These are phyloP conservation scores for Cystobasidium ongulense DNA, from an alignment of 768 basidiomycete genomes.

Conservation along the genomic window DNA sequence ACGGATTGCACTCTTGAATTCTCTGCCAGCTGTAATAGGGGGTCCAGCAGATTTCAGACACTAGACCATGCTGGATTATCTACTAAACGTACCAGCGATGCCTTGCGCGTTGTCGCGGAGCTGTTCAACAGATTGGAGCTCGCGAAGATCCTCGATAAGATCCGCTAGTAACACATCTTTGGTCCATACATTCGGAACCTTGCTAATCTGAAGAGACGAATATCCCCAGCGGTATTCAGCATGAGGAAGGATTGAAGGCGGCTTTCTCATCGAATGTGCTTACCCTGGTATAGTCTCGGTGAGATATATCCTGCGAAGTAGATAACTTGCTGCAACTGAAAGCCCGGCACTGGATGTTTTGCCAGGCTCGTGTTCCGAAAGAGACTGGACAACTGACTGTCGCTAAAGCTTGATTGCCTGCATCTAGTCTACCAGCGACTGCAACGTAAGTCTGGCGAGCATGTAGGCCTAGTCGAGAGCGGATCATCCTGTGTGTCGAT, in stretches of 20 bases:
- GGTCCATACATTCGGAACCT: background rate
- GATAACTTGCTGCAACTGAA: background rate
- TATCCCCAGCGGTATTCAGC: background rate
- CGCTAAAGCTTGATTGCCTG: background rate
- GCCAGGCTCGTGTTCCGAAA: background rate
- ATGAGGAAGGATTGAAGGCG: background rate
- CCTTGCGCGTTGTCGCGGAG: background rate
- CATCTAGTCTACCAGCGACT: background rate
- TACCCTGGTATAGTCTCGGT: background rate
- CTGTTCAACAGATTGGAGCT: background rate
- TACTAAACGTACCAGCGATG: background rate
- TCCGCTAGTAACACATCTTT: background rate
- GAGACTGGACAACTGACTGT: background rate
- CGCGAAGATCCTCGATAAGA: slow-evolving; percentile 6
- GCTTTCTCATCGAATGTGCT: background rate
- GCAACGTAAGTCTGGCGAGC: background rate
- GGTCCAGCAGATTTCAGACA: background rate
- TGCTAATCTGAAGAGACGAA: background rate
- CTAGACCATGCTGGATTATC: background rate
- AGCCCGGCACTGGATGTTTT: background rate
- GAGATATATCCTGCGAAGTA: background rate
- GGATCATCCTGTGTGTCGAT: background rate
- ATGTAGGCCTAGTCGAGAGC: background rate
- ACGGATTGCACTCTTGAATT: background rate
- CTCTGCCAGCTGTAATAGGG: background rate